Conservation (phyloP, 495 filamentous ascomycete genomes). For the Podospora pseudopauciseta region DNA sequence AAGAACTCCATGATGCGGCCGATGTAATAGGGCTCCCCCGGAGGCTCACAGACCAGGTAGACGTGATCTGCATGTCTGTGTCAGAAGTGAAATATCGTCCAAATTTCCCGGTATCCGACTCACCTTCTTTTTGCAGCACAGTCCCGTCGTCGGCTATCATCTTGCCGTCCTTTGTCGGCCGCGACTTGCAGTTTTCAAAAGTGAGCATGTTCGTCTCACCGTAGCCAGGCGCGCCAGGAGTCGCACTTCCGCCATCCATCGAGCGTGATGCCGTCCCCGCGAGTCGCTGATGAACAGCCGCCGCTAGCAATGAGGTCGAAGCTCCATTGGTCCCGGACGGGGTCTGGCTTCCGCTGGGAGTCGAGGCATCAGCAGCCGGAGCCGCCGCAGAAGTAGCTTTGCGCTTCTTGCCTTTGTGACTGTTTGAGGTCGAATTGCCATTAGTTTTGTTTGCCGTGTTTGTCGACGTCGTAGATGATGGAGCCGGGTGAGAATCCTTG, state of each 20-base stretch:
- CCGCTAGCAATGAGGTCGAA: conserved; percentile 16
- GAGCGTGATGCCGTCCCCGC: conserved; percentile 39
- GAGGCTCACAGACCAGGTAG: conserved; percentile 95
- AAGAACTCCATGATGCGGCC: conserved; percentile 98
- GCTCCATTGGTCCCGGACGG: conserved; percentile 37
- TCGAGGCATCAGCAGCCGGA: conserved; percentile 28
- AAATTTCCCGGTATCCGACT: conserved; percentile 32
- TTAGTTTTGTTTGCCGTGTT: conserved; percentile 40
- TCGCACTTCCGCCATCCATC: conserved; percentile 29
- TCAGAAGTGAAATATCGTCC: conserved; percentile 26
- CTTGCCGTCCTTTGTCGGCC: conserved; percentile 65
- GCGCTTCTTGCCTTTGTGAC: conserved; percentile 63
- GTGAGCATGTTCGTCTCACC: conserved; percentile 75
- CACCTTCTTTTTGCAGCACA: conserved; percentile 79
- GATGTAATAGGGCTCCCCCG: conserved; percentile 96
- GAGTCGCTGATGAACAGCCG: conserved; percentile 36
- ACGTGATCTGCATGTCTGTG: conserved; percentile 71
- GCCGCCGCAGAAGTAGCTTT: conserved; percentile 41
- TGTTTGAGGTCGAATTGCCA: neutral
- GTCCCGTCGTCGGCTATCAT: conserved; percentile 90
- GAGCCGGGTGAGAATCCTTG: conserved; percentile 26
- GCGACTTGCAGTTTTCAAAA: conserved; percentile 68
- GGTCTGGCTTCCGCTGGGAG: conserved; percentile 46
- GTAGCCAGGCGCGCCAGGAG: conserved; percentile 32
- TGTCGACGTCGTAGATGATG: conserved; percentile 20